Evolutionary conservation across 2,329 filamentous ascomycete species (phyloP).

Genomic region (Paecilomyces niveus): DNA sequence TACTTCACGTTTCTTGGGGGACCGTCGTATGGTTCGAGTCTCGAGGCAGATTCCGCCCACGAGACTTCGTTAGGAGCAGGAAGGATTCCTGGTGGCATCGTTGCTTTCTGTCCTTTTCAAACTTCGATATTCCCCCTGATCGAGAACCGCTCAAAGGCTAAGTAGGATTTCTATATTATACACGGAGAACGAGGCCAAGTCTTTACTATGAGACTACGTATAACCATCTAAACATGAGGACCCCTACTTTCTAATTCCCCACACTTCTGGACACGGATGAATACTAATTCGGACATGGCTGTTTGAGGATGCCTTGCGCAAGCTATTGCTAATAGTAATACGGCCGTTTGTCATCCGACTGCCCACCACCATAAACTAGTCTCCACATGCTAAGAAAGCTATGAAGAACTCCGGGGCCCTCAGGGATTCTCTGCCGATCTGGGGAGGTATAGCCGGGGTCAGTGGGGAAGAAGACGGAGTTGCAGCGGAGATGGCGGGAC

Average conservation of each 20-base stretch:
- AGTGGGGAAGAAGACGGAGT: neutral
- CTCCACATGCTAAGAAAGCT: neutral
- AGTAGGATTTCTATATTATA: neutral
- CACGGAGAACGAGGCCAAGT: neutral
- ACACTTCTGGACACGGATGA: neutral
- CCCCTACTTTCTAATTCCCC: neutral
- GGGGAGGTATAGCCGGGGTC: neutral
- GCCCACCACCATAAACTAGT: neutral
- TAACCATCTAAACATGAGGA: neutral
- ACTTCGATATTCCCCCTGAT: neutral
- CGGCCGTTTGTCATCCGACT: neutral
- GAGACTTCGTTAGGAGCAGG: neutral
- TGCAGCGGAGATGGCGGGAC: neutral
- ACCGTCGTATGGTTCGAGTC: conserved; percentile 11
- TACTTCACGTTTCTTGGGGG: conserved; percentile 17
- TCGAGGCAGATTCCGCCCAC: neutral
- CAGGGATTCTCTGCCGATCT: neutral
- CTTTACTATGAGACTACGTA: neutral
- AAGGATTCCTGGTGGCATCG: neutral
- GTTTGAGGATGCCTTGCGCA: neutral
- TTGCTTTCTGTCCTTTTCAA: neutral
- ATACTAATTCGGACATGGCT: neutral
- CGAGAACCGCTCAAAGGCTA: neutral
- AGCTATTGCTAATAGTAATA: neutral
- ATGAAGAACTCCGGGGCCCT: neutral